Evolutionary conservation across 305 asterid genomes (phyloP).

Genomic region (Fraxinus angustifolia): DNA sequence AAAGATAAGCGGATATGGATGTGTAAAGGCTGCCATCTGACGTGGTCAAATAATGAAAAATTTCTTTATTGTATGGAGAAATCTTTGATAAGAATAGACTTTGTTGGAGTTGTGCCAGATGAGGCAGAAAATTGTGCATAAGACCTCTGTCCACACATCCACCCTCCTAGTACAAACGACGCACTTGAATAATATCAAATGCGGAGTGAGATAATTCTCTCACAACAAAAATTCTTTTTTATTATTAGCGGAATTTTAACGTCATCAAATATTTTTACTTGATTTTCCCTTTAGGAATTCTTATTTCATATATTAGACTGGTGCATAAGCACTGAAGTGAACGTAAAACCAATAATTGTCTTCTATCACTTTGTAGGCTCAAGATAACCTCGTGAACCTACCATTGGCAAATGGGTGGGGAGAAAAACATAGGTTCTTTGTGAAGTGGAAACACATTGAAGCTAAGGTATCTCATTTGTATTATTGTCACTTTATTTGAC

Average conservation of each 20-base stretch:
- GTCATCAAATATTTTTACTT: not conserved
- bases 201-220: not conserved
- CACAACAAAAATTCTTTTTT: not conserved
- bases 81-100: not conserved
- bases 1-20: not conserved
- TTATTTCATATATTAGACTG: not conserved
- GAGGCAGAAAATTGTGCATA: not conserved
- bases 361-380: slow-evolving; percentile 51
- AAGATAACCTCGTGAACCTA: slow-evolving; percentile 90
- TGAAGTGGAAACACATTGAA: slow-evolving; percentile 89
- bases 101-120: not conserved
- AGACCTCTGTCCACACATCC: not conserved
- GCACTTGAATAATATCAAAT: not conserved
- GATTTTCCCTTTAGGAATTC: not conserved
- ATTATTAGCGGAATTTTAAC: not conserved
- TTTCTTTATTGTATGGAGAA: not conserved
- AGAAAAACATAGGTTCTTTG: slow-evolving; percentile 75
- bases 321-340: not conserved
- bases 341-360: not conserved
- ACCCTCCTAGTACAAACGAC: not conserved
- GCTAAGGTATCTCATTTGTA: slow-evolving; percentile 62
- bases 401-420: slow-evolving; percentile 95
- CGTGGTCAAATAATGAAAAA: not conserved
- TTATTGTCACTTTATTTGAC: not conserved
- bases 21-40: not conserved